Evolutionary conservation across 2,329 filamentous ascomycete species (phyloP), one percentile per base, ranked within the genome.

Genomic region (Hysterium pulicare): DNA sequence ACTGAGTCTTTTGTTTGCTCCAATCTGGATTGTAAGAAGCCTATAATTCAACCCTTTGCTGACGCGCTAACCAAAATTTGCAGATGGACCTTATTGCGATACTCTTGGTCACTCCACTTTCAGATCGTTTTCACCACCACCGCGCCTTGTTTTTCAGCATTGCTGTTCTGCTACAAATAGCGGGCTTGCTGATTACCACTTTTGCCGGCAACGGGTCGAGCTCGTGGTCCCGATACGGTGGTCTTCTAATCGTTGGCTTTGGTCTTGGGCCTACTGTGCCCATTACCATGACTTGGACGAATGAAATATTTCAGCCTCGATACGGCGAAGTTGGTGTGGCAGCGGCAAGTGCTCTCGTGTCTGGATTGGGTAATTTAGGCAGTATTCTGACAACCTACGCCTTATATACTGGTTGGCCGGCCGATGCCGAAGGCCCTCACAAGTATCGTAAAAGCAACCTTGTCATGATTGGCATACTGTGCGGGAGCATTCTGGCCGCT

Each of bases 201-300:
- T 89, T 90, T 62, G 84, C 86, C 4, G 77, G 78, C 3, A 69
- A 76, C 3, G 70, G 76, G 4, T 61, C 70, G 26, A 81, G 83
- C 54, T 81, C 84, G 28, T 95, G 89, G 88, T 83, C 87, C 2
- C 82, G 89, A 32, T 95, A 95, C 61, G 87, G 86, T 36, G 90
- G 90, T 3, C 79, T 95, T n/a, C 72, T 95, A 38, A 84, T 95
- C 70, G 85, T 95, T 26, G 90, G 90, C 4, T 95, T 95, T 58
- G 90, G 90, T 0, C 82, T 95, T 2, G 90, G 90, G 1, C 90
- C 90, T 3, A 95, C 90, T 0, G 89, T 95, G 1, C 90, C 90
- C 9, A 91, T 91, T 58, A 91, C 87, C 65, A 95, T 95, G 90
- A 85, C 89, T 26, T 95, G 90, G 90, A 89, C 87, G 23, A 87